Evolutionary conservation across 208 protist species (phyloP).

Genomic region (Trypanosoma congolense): DNA sequence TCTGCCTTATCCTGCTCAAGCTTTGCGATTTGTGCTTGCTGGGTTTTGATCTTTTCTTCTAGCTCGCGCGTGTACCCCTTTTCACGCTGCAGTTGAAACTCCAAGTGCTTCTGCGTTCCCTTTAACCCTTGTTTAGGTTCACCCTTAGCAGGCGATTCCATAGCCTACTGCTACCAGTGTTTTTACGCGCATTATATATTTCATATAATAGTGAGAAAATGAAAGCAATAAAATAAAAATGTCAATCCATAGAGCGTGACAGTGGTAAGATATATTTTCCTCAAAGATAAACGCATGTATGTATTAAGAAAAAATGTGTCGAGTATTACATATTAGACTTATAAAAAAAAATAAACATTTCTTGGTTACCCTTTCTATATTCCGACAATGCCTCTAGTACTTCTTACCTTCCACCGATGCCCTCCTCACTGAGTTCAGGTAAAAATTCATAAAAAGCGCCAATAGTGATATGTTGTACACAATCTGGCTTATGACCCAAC

Average conservation of each 20-base stretch:
- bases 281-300: neutral
- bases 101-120: slow-evolving; percentile 69
- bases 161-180: too few species aligned
- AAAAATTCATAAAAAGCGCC: slow-evolving; percentile 80
- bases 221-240: slow-evolving; percentile 6
- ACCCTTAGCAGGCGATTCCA: slow-evolving; percentile 26
- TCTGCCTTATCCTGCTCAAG: slow-evolving; percentile 83
- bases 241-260: too few species aligned
- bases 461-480: slow-evolving; percentile 83
- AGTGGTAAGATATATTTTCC: neutral
- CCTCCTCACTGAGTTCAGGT: slow-evolving; percentile 25
- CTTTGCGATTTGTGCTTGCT: slow-evolving; percentile 61
- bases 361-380: neutral
- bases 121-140: slow-evolving; percentile 25
- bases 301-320: too few species aligned
- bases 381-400: neutral
- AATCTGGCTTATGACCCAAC: slow-evolving; percentile 66
- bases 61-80: slow-evolving; percentile 57
- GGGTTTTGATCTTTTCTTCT: slow-evolving; percentile 57
- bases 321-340: too few species aligned
- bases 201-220: slow-evolving; percentile 1
- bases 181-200: too few species aligned
- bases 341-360: too few species aligned
- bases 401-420: neutral
- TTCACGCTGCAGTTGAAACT: slow-evolving; percentile 76